phyloP scores from a whole-genome alignment of 352 stramenopile genomes.

The Globisporangium polare region DNA sequence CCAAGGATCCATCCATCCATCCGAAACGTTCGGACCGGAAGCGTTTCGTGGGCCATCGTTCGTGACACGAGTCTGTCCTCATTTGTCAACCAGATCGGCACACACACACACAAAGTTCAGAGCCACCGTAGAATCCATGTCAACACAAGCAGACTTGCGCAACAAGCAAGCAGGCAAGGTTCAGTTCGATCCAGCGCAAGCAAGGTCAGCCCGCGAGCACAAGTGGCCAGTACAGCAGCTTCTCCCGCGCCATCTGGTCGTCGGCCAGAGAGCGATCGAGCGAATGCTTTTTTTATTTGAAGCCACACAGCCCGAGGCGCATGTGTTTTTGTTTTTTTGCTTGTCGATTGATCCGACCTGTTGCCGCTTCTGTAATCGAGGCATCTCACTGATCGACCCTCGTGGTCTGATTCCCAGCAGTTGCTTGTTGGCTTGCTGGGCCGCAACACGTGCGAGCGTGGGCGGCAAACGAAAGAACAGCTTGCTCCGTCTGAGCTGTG shows the following conservation, averaged over 20 bases:
- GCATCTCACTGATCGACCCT: background rate
- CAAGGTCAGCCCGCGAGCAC: background rate
- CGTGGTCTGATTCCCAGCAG: background rate
- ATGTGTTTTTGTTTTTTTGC: background rate
- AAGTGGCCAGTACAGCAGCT: background rate
- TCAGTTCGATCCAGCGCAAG: conserved; percentile 7
- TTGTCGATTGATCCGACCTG: conserved; percentile 6
- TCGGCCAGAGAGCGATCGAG: background rate
- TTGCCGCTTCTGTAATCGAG: background rate
- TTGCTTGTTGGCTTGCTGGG: background rate
- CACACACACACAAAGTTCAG: background rate
- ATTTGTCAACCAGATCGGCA: background rate
- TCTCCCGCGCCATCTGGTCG: background rate
- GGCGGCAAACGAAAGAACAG: conserved; percentile 2
- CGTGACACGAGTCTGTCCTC: background rate
- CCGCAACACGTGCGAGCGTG: too few relatives aligned
- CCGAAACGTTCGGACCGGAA: background rate
- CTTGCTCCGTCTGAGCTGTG: background rate
- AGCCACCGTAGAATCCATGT: background rate
- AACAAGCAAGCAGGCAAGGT: background rate
- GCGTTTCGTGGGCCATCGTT: background rate
- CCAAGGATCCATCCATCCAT: background rate
- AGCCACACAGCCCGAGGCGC: background rate
- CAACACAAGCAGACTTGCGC: background rate
- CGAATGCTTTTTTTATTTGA: background rate